Evolutionary conservation across 495 filamentous ascomycete genomes (phyloP).

Genomic region (Aspergillus campestris): DNA sequence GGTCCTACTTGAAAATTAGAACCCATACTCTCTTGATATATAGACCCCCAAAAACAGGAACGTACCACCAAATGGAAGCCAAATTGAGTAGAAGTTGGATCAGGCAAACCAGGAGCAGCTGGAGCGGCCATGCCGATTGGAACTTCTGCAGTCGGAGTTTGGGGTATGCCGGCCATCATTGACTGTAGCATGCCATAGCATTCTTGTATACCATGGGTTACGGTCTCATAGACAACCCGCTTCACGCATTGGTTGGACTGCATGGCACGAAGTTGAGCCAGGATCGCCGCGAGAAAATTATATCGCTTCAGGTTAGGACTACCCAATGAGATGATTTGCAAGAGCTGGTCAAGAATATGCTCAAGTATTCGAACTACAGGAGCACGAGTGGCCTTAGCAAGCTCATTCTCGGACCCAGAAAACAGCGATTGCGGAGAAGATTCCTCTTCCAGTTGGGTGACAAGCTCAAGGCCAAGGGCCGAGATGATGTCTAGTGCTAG

Average conservation of each 20-base stretch:
- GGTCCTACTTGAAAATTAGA: background rate
- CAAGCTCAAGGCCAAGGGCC: conserved; percentile 12
- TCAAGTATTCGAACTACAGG: conserved; percentile 12
- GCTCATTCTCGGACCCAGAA: conserved; percentile 4
- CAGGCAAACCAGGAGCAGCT: background rate
- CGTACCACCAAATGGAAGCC: background rate
- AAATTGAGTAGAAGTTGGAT: background rate
- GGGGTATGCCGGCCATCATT: background rate
- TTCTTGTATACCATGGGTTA: conserved; percentile 6
- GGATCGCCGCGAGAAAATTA: conserved; percentile 11
- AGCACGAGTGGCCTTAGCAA: conserved; percentile 7
- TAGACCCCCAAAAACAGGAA: background rate
- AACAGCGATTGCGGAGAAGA: background rate
- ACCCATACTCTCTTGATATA: background rate
- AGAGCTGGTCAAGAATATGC: conserved; percentile 14
- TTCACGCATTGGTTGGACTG: conserved; percentile 9
- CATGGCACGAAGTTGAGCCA: conserved; percentile 16
- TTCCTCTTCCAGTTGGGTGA: conserved; percentile 18
- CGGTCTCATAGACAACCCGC: conserved; percentile 8
- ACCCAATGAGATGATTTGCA: conserved; percentile 13
- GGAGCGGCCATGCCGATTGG: background rate
- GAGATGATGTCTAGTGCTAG: conserved; percentile 16
- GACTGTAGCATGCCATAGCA: conserved; percentile 8
- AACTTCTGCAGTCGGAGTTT: background rate
- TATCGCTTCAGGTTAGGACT: conserved; percentile 17